phyloP scores from a whole-genome alignment of 129 eudicot genomes.

The Escallonia herrerae region DNA sequence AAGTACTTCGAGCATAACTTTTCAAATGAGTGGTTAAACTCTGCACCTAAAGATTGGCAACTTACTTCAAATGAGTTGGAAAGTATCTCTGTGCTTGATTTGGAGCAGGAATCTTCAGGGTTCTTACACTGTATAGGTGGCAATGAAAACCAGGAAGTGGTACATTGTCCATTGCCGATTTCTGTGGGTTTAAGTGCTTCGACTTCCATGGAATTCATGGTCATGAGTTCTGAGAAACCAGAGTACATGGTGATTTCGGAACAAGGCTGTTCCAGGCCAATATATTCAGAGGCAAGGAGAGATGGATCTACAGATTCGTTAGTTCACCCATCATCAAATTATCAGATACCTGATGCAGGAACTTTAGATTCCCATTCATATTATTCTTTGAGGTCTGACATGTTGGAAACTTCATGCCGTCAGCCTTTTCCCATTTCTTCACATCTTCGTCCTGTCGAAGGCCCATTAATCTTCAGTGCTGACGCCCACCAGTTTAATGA shows the following conservation, averaged over 20 bases:
- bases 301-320: conserved; percentile 31
- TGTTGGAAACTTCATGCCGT: conserved; percentile 37
- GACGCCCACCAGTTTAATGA: conserved; percentile 27
- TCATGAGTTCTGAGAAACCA: conserved; percentile 23
- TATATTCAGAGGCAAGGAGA: conserved; percentile 14
- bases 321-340: conserved; percentile 27
- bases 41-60: conserved; percentile 41
- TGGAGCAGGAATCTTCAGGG: conserved; percentile 41
- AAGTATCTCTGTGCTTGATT: conserved; percentile 42
- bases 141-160: conserved; percentile 23
- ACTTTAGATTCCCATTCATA: conserved; percentile 34
- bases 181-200: conserved; percentile 18
- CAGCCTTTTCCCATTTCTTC: conserved; percentile 28
- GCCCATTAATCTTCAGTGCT: conserved; percentile 9
- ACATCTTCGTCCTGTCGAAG: conserved; percentile 17
- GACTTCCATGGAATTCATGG: conserved; percentile 24
- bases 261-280: conserved; percentile 22
- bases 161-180: conserved; percentile 17
- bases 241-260: conserved; percentile 27
- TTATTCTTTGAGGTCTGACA: conserved; percentile 27
- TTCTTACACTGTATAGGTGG: conserved; percentile 35
- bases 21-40: conserved; percentile 37
- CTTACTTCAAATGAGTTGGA: conserved; percentile 38
- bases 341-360: conserved; percentile 29
- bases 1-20: conserved; percentile 27